Evolutionary conservation across 2,329 filamentous ascomycete species (phyloP), one percentile per base, ranked within the genome.

Genomic region (Aspergillus floridensis): DNA sequence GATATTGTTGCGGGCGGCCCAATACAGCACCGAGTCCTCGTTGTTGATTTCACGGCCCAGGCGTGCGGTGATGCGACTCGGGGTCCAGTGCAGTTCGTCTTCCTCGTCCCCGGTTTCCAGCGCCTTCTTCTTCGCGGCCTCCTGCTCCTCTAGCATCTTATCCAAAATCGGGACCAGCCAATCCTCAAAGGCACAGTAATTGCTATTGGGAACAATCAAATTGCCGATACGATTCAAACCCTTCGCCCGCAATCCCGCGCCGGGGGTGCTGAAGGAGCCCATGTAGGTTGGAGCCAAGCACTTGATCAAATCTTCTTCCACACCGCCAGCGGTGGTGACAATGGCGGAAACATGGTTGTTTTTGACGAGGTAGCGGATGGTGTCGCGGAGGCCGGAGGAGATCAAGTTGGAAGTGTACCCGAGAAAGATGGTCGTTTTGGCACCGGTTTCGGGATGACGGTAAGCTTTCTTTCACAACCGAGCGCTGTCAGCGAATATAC

Each of bases 241-340:
- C 73, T 91, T 89, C 62, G 87, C 84, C 44, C 95, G 90, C 22
- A 99, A 84, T 1, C 86, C 85, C 8, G 90, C 88, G 14, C 95
- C 95, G 0, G 84, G 79, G 0, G 91, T 88, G 54, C 84, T 86
- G 78, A 98, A 99, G 1, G 90, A 88, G 49, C 92, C 91, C 72
- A 98, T 87, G 76, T 97, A 99, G 0, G 95, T 99, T 55, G 92
- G 88, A 11, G 90, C 95, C 2, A 99, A 87, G 70, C 95, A 99
- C 80, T 99, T 99, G 83, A 99, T 99, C 59, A 99, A 88, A 76
- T 99, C 95, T 75, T 99, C 95, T 76, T 99, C 95, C 55, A 99
- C 86, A 53, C 95, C 95, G 49, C 95, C 95, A 0, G 95, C 95
- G 0, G 95, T 96, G 24, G 95, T 96, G 61, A 99, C 95, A 70